These are phyloP conservation scores for Serendipita sp. DNA, from an alignment of 768 basidiomycete species.

Conservation along the genomic window DNA sequence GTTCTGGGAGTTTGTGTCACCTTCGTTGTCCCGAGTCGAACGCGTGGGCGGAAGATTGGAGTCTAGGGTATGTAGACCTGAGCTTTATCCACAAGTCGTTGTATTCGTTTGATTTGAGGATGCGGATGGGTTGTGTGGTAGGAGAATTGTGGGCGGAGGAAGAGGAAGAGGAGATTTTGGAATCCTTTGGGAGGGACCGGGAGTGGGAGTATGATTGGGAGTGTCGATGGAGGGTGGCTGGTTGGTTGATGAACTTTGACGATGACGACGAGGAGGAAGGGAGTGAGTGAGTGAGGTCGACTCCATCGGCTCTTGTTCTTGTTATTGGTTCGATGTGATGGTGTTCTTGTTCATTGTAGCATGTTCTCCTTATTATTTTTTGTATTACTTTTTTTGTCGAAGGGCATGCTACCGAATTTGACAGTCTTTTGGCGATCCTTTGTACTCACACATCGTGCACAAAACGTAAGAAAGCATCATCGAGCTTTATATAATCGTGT, in stretches of 20 bases:
- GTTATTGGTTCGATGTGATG: no score
- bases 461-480: no score
- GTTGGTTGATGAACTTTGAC: neutral
- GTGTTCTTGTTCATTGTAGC: no score
- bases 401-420: no score
- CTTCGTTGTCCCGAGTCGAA: neutral
- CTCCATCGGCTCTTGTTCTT: no score
- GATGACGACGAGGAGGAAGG: neutral
- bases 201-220: constrained; percentile 6
- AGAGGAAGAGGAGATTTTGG: neutral
- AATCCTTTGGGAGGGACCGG: neutral
- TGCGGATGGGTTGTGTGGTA: neutral
- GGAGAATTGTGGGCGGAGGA: neutral
- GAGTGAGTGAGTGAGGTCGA: neutral
- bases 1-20: neutral
- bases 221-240: neutral
- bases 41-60: neutral
- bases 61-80: neutral
- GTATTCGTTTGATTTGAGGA: neutral
- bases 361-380: no score
- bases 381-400: no score
- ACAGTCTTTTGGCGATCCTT: no score
- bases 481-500: no score
- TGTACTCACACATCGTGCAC: no score
- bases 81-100: constrained; percentile 3